Base-by-base conservation (phyloP, 106 monocot species). In the Narthecium ossifragum region DNA sequence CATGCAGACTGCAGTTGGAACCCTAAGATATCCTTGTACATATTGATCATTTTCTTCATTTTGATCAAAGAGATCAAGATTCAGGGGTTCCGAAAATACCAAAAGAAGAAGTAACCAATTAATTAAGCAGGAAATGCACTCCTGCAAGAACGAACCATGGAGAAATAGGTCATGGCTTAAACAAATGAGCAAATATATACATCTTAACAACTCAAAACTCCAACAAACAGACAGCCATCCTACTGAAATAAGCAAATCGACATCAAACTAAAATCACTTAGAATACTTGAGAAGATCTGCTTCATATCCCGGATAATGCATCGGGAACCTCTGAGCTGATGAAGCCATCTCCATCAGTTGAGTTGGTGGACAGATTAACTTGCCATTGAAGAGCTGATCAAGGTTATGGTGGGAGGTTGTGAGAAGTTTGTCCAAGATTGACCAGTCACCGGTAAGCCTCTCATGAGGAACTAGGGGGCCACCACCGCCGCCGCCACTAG, bases 371-470 rank as follows among this genome's bases (percentile, higher is more conserved):
- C 7, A 54, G 15, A 27, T 39, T n/a, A 38, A 11, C 34, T 75
- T 84, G 38, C 72, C 59, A 34, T 75, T 67, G 50, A 90, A 65
- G 33, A 91, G 25, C 55, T 92, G 86, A 26, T 92, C 86, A 22
- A 80, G 49, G 60, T 75, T 87, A 22, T 92, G 92, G 66, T 92
- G 83, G 8, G 87, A 83, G 11, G 15, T 15, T 5, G 84, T 73
- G 1, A 92, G 73, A 28, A 92, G 74, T 80, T 86, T 92, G 65
- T 92, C 92, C 56, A 92, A 55, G 39, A 86, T 83, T 0, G 92
- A 92, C 92, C 86, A 86, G 55, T 92, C 92, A 11, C 74, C 70
- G 1, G 34, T 40, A 15, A 63, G 28, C 58, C 25, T 59, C 40
- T 74, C 69, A 8, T 34, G 79, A 23, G 64, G 51, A 33, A 54